Evolutionary conservation across 441 rosid genomes (phyloP), one percentile per base, ranked within the genome.

Genomic region (Erysimum pusillum): DNA sequence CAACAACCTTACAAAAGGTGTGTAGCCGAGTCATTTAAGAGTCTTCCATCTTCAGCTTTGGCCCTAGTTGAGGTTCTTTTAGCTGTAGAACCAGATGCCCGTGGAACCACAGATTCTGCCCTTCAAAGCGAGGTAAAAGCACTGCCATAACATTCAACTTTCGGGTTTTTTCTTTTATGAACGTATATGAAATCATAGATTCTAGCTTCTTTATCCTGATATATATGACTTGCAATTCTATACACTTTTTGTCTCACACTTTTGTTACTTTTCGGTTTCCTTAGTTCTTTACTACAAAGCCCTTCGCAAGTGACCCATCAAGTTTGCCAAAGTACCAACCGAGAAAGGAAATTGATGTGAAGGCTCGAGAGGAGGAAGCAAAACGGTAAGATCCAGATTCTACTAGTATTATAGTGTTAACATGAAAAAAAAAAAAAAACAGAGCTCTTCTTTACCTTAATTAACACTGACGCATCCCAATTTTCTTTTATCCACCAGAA

Each of bases 291-390:
- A 85, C 87, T 0, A 87, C 90, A 74, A 67, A 75, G 12, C 97
- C 98, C 78, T 89, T 90, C 74, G 94, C 97, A 4, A 83, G 95
- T 54, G 91, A 89, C 8, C 98, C 91, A 54, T 87, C 91, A 69
- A 87, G 88, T 81, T 87, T 94, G 87, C 97, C 98, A 5, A 94
- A 85, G 81, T 88, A 94, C 77, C 96, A 87, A 69, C 91, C 97
- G 17, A 90, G 91, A 81, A 94, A 91, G 83, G 98, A 94, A 69
- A 82, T 85, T 48, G 98, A 91, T 82, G 88, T 74, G 65, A 94
- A 88, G 80, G 80, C 82, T 73, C 87, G 83, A 67, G 83, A 88
- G 14, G 95, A 87, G 67, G 95, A 90, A 76, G 74, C 86, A 58
- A 86, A 82, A 88, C 85, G 93, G 98, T 94, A 71, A 82, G 71